Conservation (phyloP, 202 grass and related monocot species). For the Hordeum pubiflorum region DNA sequence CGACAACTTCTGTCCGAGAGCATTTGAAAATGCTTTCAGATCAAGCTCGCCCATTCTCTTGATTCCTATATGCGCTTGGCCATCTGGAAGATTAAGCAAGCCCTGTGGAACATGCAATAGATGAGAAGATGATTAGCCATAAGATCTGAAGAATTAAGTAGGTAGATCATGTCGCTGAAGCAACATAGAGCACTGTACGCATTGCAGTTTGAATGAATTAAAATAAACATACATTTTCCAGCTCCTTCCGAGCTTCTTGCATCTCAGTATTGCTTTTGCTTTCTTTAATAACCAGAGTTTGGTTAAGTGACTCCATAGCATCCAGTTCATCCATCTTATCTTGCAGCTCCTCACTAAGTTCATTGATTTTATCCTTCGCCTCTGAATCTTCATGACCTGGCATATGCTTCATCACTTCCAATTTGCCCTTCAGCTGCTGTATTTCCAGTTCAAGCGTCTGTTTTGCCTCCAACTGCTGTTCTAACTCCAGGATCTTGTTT, state of each 20-base stretch:
- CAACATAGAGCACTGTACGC: neutral
- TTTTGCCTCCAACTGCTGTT: constrained; percentile 12
- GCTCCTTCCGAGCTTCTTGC: constrained; percentile 55
- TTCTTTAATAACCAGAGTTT: constrained; percentile 52
- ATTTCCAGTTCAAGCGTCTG: constrained; percentile 18
- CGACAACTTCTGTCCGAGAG: constrained; percentile 16
- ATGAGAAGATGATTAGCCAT: neutral
- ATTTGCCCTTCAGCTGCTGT: constrained; percentile 16
- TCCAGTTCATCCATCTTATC: constrained; percentile 65
- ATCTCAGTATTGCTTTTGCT: constrained; percentile 51
- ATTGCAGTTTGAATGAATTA: neutral
- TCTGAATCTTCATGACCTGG: constrained; percentile 17
- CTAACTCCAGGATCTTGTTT: constrained; percentile 16
- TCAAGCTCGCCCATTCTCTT: constrained; percentile 24
- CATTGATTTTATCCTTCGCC: constrained; percentile 33
- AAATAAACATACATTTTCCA: constrained; percentile 34
- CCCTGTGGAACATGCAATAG: constrained; percentile 27
- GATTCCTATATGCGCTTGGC: constrained; percentile 35
- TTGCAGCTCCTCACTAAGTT: constrained; percentile 41
- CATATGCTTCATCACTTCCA: constrained; percentile 25
- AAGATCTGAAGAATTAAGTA: neutral
- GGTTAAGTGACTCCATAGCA: constrained; percentile 51
- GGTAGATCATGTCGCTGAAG: neutral
- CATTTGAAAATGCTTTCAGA: constrained; percentile 20
- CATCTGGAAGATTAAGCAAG: constrained; percentile 26